Conservation (phyloP, 1,284 basidiomycete genomes). For the Thelephora terrestris region DNA sequence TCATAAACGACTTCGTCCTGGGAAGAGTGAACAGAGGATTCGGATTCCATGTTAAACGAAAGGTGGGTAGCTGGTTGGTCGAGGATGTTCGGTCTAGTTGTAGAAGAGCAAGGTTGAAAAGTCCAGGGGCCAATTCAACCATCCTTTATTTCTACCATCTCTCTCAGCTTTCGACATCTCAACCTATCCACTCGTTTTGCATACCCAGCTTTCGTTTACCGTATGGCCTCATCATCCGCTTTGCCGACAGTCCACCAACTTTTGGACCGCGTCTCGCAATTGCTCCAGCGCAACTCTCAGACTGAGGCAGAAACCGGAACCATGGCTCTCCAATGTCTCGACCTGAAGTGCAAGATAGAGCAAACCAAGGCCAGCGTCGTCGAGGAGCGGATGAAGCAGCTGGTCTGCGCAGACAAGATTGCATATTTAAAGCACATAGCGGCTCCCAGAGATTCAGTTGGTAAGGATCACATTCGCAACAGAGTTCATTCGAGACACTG, state of each 20-base stretch:
- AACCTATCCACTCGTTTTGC: neutral
- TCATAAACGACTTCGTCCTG: too few species aligned
- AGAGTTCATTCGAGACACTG: neutral
- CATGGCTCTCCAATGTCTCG: conserved; percentile 11
- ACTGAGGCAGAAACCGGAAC: conserved; percentile 12
- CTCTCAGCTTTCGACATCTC: neutral
- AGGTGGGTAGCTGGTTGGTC: neutral
- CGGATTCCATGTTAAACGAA: neutral
- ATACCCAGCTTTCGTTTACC: conserved; percentile 6
- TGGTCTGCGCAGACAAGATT: conserved; percentile 11
- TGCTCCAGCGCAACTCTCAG: conserved; percentile 12
- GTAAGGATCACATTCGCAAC: neutral
- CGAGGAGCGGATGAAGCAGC: conserved; percentile 13
- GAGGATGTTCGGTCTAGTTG: neutral
- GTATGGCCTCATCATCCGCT: neutral
- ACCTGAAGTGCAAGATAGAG: conserved; percentile 9
- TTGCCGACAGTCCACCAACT: conserved; percentile 4
- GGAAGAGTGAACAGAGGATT: neutral
- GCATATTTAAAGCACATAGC: neutral
- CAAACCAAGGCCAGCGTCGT: conserved; percentile 9
- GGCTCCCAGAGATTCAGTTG: neutral
- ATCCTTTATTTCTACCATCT: too few species aligned
- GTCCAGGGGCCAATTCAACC: neutral
- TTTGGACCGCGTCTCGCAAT: conserved; percentile 6
- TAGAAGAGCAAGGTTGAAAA: neutral